These are phyloP conservation scores for Thermoascus crustaceus DNA, from an alignment of 2,329 filamentous ascomycete genomes.

Conservation along the genomic window DNA sequence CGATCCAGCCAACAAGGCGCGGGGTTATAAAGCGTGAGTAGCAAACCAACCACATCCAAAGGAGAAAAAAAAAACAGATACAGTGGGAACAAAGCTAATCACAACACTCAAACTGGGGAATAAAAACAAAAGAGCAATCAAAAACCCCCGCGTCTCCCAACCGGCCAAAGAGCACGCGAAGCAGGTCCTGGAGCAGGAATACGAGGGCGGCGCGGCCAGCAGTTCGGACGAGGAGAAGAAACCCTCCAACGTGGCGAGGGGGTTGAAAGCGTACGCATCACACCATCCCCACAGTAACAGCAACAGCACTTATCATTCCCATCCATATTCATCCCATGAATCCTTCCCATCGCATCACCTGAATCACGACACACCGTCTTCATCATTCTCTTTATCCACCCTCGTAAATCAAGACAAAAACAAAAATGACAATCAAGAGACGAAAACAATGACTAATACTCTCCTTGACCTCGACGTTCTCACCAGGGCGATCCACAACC, in stretches of 20 bases:
- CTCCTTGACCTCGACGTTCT: constrained; percentile 1
- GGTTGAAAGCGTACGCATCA: constrained; percentile 17
- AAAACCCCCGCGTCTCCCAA: constrained; percentile 13
- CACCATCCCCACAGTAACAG: too few relatives aligned
- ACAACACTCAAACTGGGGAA: too few relatives aligned
- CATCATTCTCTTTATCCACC: neutral
- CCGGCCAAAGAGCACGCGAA: constrained; percentile 12
- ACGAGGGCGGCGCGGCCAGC: constrained; percentile 1
- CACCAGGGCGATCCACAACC: constrained; percentile 16
- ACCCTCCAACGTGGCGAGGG: constrained; percentile 14
- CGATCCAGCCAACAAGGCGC: too few relatives aligned
- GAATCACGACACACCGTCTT: too few relatives aligned
- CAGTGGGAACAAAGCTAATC: too few relatives aligned
- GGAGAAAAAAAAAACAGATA: too few relatives aligned
- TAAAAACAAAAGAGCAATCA: constrained; percentile 13
- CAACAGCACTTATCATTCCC: too few relatives aligned
- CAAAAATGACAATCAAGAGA: neutral
- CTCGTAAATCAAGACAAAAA: neutral
- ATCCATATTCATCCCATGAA: too few relatives aligned
- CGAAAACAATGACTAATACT: neutral
- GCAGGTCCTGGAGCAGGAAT: constrained; percentile 12
- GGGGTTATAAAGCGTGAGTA: too few relatives aligned
- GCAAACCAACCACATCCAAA: too few relatives aligned
- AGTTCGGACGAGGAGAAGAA: constrained; percentile 10
- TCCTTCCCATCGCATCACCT: too few relatives aligned